Conservation (phyloP, 1,139 yeast species). For the Pichia cactophila region DNA sequence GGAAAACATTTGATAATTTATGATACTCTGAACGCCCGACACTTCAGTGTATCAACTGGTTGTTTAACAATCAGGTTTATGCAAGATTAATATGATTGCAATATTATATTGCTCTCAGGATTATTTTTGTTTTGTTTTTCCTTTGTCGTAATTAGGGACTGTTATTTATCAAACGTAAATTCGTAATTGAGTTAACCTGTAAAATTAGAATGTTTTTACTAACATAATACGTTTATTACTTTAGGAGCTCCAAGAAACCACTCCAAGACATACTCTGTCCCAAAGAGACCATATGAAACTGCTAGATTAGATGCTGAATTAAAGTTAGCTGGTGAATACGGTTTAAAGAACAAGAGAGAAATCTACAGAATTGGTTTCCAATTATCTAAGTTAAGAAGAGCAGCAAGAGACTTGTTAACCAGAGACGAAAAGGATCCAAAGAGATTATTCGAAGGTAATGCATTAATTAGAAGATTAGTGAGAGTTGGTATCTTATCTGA, state of each 20-base stretch:
- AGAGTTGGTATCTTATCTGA: slow-evolving; percentile 98
- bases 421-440: slow-evolving; percentile 99
- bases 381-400: slow-evolving; percentile 99
- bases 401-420: slow-evolving; percentile 99
- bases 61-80: neutral
- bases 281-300: slow-evolving; percentile 98
- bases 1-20: slow-evolving; percentile 25
- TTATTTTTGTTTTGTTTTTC: neutral
- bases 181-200: neutral
- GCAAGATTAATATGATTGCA: neutral
- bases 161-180: neutral
- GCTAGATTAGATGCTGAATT: slow-evolving; percentile 99
- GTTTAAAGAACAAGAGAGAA: slow-evolving; percentile 99
- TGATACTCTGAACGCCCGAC: slow-evolving; percentile 73
- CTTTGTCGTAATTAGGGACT: neutral
- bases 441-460: slow-evolving; percentile 99
- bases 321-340: slow-evolving; percentile 99
- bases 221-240: slow-evolving; percentile 6
- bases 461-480: slow-evolving; percentile 96
- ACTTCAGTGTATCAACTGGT: slow-evolving; percentile 51
- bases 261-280: slow-evolving; percentile 99
- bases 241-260: slow-evolving; percentile 95
- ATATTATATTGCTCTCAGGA: neutral
- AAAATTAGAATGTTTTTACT: neutral
- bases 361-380: slow-evolving; percentile 98